Evolutionary conservation across 2,329 filamentous ascomycete species (phyloP), one percentile per base, ranked within the genome.

Genomic region (Gyromitra esculenta): DNA sequence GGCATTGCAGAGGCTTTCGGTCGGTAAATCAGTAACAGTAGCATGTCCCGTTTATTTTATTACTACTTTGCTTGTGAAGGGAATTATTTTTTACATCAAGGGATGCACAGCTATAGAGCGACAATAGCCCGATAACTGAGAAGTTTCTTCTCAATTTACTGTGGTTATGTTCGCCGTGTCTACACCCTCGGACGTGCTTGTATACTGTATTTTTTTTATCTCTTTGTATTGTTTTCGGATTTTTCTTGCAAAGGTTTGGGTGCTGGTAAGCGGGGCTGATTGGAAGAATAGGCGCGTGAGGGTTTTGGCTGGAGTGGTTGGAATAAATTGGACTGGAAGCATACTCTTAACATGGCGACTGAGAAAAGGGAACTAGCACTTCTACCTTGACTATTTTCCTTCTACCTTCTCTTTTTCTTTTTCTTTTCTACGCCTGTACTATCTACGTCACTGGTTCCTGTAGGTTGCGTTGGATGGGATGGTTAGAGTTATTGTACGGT

Each of bases 271-370:
- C 11, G 48, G 72, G 56, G 71, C 41, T 64, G 56, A 48, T 43
- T 69, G 50, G 48, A 39, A 35, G 48, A 18, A 7, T 15, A 21
- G 15, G 62, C 15, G 18, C 13, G 11, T 50, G 39, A 45, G 50
- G 45, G 21, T 18, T 15, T 15, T 43, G 71, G 25, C 21, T 31
- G 1, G 31, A 50, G 52, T 60, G 60, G 67, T 31, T 48, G 60
- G 62, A 54, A 74, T 67, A 72, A 72, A 72, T 76, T 73, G 52
- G 67, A 76, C 52, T 67, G 60, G 65, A 75, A 52, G 52, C 39
- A 54, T 67, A 76, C 54, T 54, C 50, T 67, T 70, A 45, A 67
- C 43, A 37, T 62, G 41, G 21, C 25, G 37, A 45, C 56, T 45
- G 41, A 72, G 52, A 18, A 25, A 41, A 31, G 68, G 52, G 21